Evolutionary conservation across 73 alveolate genomes (phyloP).

Genomic region (Diophrys sp.): DNA sequence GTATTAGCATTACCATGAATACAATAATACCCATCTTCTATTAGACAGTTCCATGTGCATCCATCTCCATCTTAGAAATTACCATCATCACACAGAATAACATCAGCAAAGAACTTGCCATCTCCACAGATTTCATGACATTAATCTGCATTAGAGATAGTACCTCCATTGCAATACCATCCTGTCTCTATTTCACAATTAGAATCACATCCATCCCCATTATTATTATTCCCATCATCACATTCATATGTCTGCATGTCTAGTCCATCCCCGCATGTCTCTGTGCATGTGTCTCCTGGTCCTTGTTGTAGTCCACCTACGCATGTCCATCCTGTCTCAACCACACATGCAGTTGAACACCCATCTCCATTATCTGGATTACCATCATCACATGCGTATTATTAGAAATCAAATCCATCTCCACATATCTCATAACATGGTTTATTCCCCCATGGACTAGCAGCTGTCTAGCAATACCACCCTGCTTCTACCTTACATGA

Average conservation of each 20-base stretch:
- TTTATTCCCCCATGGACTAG: background rate
- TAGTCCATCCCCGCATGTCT: conserved; percentile 17
- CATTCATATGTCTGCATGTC: background rate
- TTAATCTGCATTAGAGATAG: background rate
- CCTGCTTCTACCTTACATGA: conserved; percentile 33
- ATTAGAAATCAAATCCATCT: conserved; percentile 27
- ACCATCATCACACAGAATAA: conserved; percentile 40
- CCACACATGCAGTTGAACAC: conserved; percentile 27
- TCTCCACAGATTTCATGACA: conserved; percentile 14
- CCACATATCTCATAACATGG: conserved; percentile 9
- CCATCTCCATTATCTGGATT: conserved; percentile 29
- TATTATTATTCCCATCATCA: background rate
- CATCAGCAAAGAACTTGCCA: conserved; percentile 4
- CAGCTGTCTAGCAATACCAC: conserved; percentile 25
- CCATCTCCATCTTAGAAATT: conserved; percentile 37
- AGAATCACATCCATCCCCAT: conserved; percentile 3
- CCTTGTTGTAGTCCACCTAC: background rate
- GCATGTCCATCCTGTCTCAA: conserved; percentile 34
- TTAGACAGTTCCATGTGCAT: conserved; percentile 23
- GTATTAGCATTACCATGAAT: background rate
- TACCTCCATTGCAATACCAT: conserved; percentile 16
- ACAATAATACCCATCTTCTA: background rate
- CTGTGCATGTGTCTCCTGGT: conserved; percentile 9
- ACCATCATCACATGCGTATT: conserved; percentile 28
- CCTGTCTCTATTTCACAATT: background rate